These are phyloP conservation scores for Fusarium lyarnte DNA, from an alignment of 2,329 filamentous ascomycete genomes.

Conservation along the genomic window DNA sequence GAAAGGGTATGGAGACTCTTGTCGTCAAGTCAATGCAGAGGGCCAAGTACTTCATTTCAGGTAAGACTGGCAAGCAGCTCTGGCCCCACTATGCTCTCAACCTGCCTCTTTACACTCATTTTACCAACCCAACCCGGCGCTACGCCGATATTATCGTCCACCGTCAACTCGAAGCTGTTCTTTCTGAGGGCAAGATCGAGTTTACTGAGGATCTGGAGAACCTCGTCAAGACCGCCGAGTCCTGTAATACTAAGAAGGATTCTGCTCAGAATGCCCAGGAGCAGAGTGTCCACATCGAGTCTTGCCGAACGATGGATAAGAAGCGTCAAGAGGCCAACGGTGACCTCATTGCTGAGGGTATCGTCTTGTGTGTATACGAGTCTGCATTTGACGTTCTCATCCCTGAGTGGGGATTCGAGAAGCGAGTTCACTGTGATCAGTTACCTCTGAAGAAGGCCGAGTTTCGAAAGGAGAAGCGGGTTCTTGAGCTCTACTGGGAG, in stretches of 20 bases:
- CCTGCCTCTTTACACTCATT: slow-evolving; percentile 94
- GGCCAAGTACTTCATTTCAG: slow-evolving; percentile 91
- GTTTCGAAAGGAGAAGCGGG: slow-evolving; percentile 93
- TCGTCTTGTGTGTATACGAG: slow-evolving; percentile 97
- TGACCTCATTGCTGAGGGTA: slow-evolving; percentile 93
- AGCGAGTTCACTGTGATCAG: slow-evolving; percentile 98
- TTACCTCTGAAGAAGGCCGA: slow-evolving; percentile 99
- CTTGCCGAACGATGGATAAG: slow-evolving; percentile 95
- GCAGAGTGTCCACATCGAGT: slow-evolving; percentile 98
- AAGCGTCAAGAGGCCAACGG: slow-evolving; percentile 86
- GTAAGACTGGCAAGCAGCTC: slow-evolving; percentile 80
- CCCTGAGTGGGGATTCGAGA: slow-evolving; percentile 98
- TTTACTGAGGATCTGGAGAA: slow-evolving; percentile 90
- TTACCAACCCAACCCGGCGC: slow-evolving; percentile 92
- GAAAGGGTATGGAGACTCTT: slow-evolving; percentile 98
- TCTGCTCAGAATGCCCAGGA: slow-evolving; percentile 97
- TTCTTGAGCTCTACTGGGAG: slow-evolving; percentile 99
- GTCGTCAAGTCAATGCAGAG: slow-evolving; percentile 95
- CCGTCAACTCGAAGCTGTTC: slow-evolving; percentile 87
- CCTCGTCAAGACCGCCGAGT: slow-evolving; percentile 90
- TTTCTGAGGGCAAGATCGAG: slow-evolving; percentile 83
- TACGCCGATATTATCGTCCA: slow-evolving; percentile 97
- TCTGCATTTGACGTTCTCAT: slow-evolving; percentile 98
- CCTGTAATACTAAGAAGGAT: slow-evolving; percentile 99
- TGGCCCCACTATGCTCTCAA: slow-evolving; percentile 93